A percentile compares a stretch with the other conserved stretches of the same genome.
Conservation (phyloP, 768 basidiomycete species). For the Pleurotus salmoneostramineus region DNA sequence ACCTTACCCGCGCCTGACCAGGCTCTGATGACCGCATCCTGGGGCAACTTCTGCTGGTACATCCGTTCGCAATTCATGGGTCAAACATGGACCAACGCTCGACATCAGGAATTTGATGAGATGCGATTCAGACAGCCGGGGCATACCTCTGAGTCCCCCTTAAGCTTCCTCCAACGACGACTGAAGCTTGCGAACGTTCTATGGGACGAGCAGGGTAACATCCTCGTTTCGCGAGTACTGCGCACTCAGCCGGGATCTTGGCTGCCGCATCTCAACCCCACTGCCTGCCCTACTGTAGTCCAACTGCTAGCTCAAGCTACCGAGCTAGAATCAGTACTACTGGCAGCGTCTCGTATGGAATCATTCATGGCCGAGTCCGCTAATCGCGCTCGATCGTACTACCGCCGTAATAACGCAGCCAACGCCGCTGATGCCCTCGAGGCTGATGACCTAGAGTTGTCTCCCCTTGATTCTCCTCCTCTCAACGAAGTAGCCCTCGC, state of each 20-base stretch:
- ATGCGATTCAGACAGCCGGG: slow-evolving; percentile 11
- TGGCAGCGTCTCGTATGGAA: background rate
- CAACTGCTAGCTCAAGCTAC: background rate
- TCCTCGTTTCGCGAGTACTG: background rate
- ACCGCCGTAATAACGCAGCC: background rate
- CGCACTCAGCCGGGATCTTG: background rate
- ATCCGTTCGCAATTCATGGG: slow-evolving; percentile 13
- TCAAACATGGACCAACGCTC: slow-evolving; percentile 4
- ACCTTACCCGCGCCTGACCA: background rate
- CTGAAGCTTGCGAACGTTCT: background rate
- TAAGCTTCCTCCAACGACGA: background rate
- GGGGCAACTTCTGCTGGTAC: slow-evolving; percentile 5
- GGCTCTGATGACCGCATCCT: background rate
- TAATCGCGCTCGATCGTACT: background rate
- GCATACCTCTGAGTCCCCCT: background rate
- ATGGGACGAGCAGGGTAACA: background rate
- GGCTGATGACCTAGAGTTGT: no score
- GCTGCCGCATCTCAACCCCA: background rate
- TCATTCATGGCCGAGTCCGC: background rate
- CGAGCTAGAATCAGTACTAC: background rate
- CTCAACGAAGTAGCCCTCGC: background rate
- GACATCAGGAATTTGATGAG: slow-evolving; percentile 12
- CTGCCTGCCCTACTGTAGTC: background rate
- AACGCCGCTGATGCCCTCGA: background rate
- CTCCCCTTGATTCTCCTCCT: no score